Conservation (phyloP, 371 early-diverging fungal species). For the Mortierella sp. region DNA sequence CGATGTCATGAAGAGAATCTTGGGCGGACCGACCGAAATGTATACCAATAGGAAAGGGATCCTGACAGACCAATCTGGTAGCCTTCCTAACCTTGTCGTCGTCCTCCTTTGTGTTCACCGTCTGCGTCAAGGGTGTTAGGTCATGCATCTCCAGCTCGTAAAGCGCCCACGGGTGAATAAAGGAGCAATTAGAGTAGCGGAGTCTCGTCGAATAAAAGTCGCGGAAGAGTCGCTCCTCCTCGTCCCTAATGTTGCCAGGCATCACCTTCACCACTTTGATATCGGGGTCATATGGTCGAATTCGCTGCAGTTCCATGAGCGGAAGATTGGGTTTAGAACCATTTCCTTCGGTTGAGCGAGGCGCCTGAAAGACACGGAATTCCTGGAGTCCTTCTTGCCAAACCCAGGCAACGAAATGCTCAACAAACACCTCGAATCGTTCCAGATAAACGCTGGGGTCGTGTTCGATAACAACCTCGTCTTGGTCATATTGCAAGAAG, state of each 20-base stretch:
- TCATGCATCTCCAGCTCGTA: conserved; percentile 47
- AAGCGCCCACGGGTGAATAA: conserved; percentile 46
- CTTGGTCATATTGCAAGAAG: conserved; percentile 4
- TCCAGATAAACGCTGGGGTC: conserved; percentile 55
- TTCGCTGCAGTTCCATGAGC: conserved; percentile 20
- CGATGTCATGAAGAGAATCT: neutral
- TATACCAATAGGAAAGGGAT: conserved; percentile 37
- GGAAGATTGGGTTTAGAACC: neutral
- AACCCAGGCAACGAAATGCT: conserved; percentile 63
- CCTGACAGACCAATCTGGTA: conserved; percentile 38
- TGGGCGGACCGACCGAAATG: conserved; percentile 23
- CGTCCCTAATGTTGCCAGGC: conserved; percentile 27
- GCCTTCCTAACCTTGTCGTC: conserved; percentile 32
- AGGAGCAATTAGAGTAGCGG: conserved; percentile 43
- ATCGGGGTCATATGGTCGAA: conserved; percentile 34
- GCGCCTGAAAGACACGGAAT: conserved; percentile 30
- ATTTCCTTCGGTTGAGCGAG: conserved; percentile 15
- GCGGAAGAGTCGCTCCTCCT: conserved; percentile 21
- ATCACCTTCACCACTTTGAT: conserved; percentile 27
- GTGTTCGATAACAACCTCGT: conserved; percentile 35
- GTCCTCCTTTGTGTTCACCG: conserved; percentile 6
- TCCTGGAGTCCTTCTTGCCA: conserved; percentile 60
- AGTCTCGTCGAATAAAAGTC: conserved; percentile 41
- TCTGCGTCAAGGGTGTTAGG: neutral
- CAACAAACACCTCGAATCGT: conserved; percentile 59